Conservation (phyloP, 2,329 filamentous ascomycete genomes). For the Talaromyces rugulosus region DNA sequence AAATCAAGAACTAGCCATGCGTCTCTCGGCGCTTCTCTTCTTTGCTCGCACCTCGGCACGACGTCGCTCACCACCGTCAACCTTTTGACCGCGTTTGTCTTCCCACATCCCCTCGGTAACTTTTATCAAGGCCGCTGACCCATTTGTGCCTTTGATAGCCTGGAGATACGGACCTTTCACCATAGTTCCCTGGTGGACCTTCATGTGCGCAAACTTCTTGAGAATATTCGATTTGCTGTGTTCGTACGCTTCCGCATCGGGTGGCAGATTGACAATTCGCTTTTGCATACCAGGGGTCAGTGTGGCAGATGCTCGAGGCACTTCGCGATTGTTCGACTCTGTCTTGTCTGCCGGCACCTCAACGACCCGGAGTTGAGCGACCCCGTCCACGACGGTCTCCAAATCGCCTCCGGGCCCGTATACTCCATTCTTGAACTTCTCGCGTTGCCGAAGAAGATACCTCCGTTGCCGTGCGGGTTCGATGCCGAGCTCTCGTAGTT, state of each 20-base stretch:
- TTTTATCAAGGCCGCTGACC: slow-evolving; percentile 61
- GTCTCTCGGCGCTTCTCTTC: slow-evolving; percentile 73
- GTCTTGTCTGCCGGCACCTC: slow-evolving; percentile 46
- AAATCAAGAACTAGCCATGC: slow-evolving; percentile 51
- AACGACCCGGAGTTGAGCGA: slow-evolving; percentile 55
- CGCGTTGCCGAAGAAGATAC: slow-evolving; percentile 83
- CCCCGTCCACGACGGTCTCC: slow-evolving; percentile 62
- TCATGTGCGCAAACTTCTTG: slow-evolving; percentile 60
- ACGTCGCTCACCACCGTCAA: slow-evolving; percentile 93
- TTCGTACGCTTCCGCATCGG: slow-evolving; percentile 53
- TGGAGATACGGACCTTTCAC: slow-evolving; percentile 73
- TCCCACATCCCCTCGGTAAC: slow-evolving; percentile 92
- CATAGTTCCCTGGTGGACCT: slow-evolving; percentile 61
- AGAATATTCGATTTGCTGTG: slow-evolving; percentile 41
- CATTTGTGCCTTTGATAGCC: slow-evolving; percentile 58
- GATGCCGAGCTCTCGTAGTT: slow-evolving; percentile 78
- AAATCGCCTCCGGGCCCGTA: slow-evolving; percentile 82
- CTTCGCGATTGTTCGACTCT: slow-evolving; percentile 19
- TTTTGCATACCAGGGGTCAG: slow-evolving; percentile 53
- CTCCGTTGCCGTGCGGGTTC: slow-evolving; percentile 77
- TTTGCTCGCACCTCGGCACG: slow-evolving; percentile 82
- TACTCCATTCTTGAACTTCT: slow-evolving; percentile 73
- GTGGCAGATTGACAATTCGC: slow-evolving; percentile 57
- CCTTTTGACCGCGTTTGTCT: slow-evolving; percentile 77
- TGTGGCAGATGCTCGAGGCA: slow-evolving; percentile 46